These are phyloP conservation scores for Plantago coronopus DNA, from an alignment of 305 asterid genomes.

Conservation along the genomic window DNA sequence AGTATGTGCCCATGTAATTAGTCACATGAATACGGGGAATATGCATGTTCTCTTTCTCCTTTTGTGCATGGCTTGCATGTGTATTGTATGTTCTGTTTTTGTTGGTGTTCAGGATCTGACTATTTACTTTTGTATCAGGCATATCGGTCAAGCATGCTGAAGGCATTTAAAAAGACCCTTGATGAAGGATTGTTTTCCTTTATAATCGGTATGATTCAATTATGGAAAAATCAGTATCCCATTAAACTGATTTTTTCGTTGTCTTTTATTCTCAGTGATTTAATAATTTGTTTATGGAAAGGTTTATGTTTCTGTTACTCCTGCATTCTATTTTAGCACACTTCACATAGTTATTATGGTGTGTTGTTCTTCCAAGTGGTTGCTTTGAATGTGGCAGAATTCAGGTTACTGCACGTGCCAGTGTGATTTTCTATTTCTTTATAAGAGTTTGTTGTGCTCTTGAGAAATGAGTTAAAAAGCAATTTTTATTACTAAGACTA, in stretches of 20 bases:
- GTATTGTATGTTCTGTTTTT: constrained; percentile 9
- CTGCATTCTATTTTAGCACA: constrained; percentile 12
- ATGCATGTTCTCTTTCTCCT: neutral
- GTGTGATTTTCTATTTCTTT: constrained; percentile 23
- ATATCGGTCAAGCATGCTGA: constrained; percentile 97
- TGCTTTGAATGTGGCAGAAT: constrained; percentile 24
- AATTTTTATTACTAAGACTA: constrained; percentile 31
- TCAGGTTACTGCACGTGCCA: constrained; percentile 25
- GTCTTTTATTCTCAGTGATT: constrained; percentile 25
- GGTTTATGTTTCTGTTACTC: constrained; percentile 5
- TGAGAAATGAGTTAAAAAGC: constrained; percentile 27
- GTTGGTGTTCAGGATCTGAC: constrained; percentile 21
- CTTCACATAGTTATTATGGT: constrained; percentile 22
- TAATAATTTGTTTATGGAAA: constrained; percentile 21
- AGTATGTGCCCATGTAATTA: neutral
- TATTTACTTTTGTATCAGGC: constrained; percentile 50
- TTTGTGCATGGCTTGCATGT: constrained; percentile 15
- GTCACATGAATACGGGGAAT: neutral
- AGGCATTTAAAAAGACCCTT: constrained; percentile 95
- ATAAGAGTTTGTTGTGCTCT: constrained; percentile 22
- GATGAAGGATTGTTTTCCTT: constrained; percentile 94
- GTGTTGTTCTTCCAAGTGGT: constrained; percentile 26
- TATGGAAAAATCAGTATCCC: constrained; percentile 25
- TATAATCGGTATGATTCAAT: constrained; percentile 76
- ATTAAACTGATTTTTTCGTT: constrained; percentile 18